Percentiles rank a stretch among this genome's conserved stretches.
Evolutionary conservation across 768 basidiomycete species (phyloP).

Genomic region (Pisolithus albus): DNA sequence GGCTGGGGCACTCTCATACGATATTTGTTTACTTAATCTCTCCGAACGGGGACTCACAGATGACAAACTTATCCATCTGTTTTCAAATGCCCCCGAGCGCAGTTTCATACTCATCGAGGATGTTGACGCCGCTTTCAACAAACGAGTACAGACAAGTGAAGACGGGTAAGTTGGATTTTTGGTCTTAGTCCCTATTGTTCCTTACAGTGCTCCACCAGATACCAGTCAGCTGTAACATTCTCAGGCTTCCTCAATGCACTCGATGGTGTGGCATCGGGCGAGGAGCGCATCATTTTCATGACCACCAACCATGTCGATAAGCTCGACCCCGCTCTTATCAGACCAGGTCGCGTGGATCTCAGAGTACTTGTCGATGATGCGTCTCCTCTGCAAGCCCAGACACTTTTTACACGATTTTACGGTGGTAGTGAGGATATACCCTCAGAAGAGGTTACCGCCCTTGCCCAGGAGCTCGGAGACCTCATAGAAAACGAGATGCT

Average conservation of each 20-base stretch:
- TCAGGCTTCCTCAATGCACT: slow-evolving; percentile 96
- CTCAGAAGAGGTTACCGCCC: slow-evolving; percentile 31
- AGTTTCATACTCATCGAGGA: slow-evolving; percentile 97
- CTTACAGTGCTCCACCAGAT: slow-evolving; percentile 40
- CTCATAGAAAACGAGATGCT: slow-evolving; percentile 49
- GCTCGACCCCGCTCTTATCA: slow-evolving; percentile 90
- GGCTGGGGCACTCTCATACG: slow-evolving; percentile 86
- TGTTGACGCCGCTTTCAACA: slow-evolving; percentile 94
- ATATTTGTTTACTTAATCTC: slow-evolving; percentile 92
- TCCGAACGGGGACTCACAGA: slow-evolving; percentile 94
- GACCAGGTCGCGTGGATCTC: slow-evolving; percentile 92
- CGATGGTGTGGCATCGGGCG: slow-evolving; percentile 95
- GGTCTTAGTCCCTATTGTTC: slow-evolving; percentile 1
- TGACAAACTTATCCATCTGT: slow-evolving; percentile 89
- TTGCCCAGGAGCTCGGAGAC: slow-evolving; percentile 48
- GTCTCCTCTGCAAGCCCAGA: slow-evolving; percentile 67
- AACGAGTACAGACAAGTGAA: slow-evolving; percentile 81
- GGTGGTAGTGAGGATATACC: slow-evolving; percentile 36
- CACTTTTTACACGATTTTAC: slow-evolving; percentile 83
- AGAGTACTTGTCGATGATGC: slow-evolving; percentile 82
- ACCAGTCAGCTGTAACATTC: slow-evolving; percentile 94
- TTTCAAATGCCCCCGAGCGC: slow-evolving; percentile 89
- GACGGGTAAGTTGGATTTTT: slow-evolving; percentile 63
- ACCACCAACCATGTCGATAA: slow-evolving; percentile 93
- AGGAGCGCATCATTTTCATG: slow-evolving; percentile 98